phyloP scores from a whole-genome alignment of 2,329 filamentous ascomycete species.

The Pseudogymnoascus sp. region DNA sequence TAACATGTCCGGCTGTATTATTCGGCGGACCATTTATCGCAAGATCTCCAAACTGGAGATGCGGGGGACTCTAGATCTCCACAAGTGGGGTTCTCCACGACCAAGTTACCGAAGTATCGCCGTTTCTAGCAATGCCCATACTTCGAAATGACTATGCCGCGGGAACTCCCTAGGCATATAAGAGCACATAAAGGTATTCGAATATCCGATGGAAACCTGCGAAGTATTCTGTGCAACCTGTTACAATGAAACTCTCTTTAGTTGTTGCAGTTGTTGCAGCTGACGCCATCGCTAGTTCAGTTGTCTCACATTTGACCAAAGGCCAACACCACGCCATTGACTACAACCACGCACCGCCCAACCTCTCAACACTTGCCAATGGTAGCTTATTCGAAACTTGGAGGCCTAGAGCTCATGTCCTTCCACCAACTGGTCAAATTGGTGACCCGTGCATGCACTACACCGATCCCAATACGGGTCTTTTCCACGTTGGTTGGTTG shows the following conservation, averaged over 20 bases:
- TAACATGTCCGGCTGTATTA: neutral
- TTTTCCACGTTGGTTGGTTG: conserved; percentile 40
- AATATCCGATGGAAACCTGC: neutral
- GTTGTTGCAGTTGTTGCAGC: neutral
- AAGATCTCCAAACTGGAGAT: neutral
- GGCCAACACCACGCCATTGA: conserved; percentile 19
- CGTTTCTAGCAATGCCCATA: neutral
- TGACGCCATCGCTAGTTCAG: neutral
- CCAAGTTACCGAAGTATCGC: neutral
- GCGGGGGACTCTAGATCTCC: neutral
- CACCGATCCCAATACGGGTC: conserved; percentile 36
- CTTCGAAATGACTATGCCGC: neutral
- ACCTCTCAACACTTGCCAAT: conserved; percentile 34
- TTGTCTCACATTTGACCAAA: neutral
- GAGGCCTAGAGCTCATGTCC: conserved; percentile 35
- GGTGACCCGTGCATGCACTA: conserved; percentile 41
- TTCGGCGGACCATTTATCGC: neutral
- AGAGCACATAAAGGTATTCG: neutral
- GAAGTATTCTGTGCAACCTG: neutral
- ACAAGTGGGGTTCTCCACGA: neutral
- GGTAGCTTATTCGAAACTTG: conserved; percentile 25
- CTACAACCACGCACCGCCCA: conserved; percentile 33
- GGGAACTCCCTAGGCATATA: neutral
- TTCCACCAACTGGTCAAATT: conserved; percentile 34
- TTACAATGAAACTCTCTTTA: neutral